These are phyloP conservation scores for Phytophthora podocarpi DNA, from an alignment of 352 stramenopile genomes.

Conservation along the genomic window DNA sequence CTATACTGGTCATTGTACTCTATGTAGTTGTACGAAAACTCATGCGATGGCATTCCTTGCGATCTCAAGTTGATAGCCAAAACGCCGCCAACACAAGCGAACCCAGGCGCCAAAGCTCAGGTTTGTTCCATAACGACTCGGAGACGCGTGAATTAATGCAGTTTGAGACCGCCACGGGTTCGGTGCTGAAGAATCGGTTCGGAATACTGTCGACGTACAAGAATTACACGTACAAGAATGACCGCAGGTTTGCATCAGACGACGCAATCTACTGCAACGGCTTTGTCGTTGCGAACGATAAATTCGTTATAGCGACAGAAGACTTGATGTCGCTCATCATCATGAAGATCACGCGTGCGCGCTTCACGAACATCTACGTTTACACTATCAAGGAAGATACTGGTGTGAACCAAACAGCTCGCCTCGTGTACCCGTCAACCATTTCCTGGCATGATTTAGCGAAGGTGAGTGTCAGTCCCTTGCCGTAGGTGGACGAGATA, in stretches of 20 bases:
- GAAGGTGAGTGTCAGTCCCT: constrained; percentile 38
- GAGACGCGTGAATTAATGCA: constrained; percentile 26
- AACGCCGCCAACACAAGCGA: neutral
- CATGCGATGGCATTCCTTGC: neutral
- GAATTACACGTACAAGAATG: constrained; percentile 43
- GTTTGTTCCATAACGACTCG: constrained; percentile 15
- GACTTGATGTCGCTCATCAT: constrained; percentile 46
- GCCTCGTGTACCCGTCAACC: constrained; percentile 49
- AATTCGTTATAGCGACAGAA: constrained; percentile 52
- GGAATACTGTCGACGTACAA: constrained; percentile 49
- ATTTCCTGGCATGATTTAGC: constrained; percentile 43
- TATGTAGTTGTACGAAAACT: constrained; percentile 39
- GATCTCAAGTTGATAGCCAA: constrained; percentile 15
- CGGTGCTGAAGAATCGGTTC: constrained; percentile 38
- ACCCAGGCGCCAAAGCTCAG: constrained; percentile 7
- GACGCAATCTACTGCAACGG: constrained; percentile 68
- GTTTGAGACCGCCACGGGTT: constrained; percentile 41
- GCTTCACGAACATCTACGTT: constrained; percentile 52
- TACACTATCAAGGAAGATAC: constrained; percentile 44
- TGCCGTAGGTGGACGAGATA: constrained; percentile 13
- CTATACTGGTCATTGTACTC: constrained; percentile 28
- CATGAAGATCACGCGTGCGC: constrained; percentile 47
- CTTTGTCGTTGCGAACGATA: constrained; percentile 58
- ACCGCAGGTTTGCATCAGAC: constrained; percentile 20
- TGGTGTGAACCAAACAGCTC: constrained; percentile 42